Evolutionary conservation across 1,284 basidiomycete genomes (phyloP), one percentile per base, ranked within the genome.

Genomic region (Sanghuangporus weigelae): DNA sequence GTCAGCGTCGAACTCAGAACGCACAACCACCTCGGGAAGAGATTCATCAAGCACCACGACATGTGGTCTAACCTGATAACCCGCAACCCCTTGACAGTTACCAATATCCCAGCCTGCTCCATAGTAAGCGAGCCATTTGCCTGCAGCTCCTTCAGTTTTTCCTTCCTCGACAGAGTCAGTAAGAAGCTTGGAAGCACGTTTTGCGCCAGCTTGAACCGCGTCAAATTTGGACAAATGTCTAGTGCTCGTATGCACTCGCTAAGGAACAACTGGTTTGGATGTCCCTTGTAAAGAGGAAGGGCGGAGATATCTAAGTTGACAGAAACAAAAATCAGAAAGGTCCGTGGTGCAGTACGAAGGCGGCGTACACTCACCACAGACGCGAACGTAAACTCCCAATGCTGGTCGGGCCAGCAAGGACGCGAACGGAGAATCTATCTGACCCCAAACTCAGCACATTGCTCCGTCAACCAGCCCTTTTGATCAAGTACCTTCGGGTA

Each of bases 391-490:
- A 2, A 79, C 74, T 16, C 79, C 82, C 57, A 87, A 75, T 49
- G 78, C 73, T 14, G 79, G 79, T 69, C 84, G 84, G 1, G 76
- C 73, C 12, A 79, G 67, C 23, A 91, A 72, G 2, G 81, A 78
- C 7, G 80, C 78, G 68, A 91, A 91, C 0, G 89, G 84, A 0
- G 86, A 84, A 55, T 78, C 73, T 7, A 81, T 70, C 77, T 84
- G 39, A 16, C 6, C 19, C 21, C 42, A 19, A 59, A 46, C n/a
- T 51, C 23, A 23, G 14, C 26, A 7, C 7, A 10, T 12, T 10
- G 6, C 49, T 26, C 31, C 49, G 6, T 14, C 6, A 21, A 14
- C 49, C 21, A 51, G 26, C 10, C 16, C n/a, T 11, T 31, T 12
- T 21, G 5, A 26, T 26, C 7, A 51, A 76, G 60, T 67, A 84